Evolutionary conservation across 2,329 filamentous ascomycete species (phyloP).

Genomic region (Fusarium verrucosum): DNA sequence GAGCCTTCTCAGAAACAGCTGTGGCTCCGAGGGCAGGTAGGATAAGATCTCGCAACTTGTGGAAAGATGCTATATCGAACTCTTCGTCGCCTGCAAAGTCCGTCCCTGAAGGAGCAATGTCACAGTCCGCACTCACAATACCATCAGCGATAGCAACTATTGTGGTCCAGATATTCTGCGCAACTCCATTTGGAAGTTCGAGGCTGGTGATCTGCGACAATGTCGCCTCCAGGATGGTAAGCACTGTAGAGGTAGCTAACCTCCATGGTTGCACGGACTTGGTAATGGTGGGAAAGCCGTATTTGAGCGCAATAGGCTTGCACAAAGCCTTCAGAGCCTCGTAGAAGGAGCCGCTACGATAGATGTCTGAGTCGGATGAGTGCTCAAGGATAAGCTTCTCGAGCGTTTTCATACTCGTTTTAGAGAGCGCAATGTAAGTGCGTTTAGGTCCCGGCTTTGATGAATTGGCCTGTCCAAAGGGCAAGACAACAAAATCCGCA

Average conservation of each 20-base stretch:
- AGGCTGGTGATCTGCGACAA: conserved; percentile 67
- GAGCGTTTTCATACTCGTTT: conserved; percentile 78
- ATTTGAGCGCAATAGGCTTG: conserved; percentile 80
- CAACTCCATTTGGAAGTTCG: conserved; percentile 55
- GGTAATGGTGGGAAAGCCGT: conserved; percentile 76
- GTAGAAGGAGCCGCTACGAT: conserved; percentile 72
- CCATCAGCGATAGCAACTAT: conserved; percentile 73
- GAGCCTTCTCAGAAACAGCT: conserved; percentile 71
- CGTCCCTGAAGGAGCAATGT: conserved; percentile 54
- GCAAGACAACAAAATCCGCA: conserved; percentile 75
- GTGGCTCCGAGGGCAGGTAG: conserved; percentile 76
- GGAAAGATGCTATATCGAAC: conserved; percentile 83
- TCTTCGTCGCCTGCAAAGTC: conserved; percentile 74
- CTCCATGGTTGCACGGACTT: conserved; percentile 80
- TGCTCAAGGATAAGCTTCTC: conserved; percentile 68
- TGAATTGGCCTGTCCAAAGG: conserved; percentile 62
- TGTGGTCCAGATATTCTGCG: conserved; percentile 73
- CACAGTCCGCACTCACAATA: conserved; percentile 73
- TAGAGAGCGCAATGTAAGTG: conserved; percentile 90
- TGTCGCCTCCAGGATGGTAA: conserved; percentile 73
- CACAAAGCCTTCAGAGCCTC: conserved; percentile 73
- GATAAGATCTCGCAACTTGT: conserved; percentile 73
- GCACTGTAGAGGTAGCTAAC: conserved; percentile 75
- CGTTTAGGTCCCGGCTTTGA: conserved; percentile 61
- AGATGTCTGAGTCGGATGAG: conserved; percentile 71